Evolutionary conservation across 31 red algal genomes (phyloP), one percentile per base, ranked within the genome.

Genomic region (Odonthalia washingtoniensis): DNA sequence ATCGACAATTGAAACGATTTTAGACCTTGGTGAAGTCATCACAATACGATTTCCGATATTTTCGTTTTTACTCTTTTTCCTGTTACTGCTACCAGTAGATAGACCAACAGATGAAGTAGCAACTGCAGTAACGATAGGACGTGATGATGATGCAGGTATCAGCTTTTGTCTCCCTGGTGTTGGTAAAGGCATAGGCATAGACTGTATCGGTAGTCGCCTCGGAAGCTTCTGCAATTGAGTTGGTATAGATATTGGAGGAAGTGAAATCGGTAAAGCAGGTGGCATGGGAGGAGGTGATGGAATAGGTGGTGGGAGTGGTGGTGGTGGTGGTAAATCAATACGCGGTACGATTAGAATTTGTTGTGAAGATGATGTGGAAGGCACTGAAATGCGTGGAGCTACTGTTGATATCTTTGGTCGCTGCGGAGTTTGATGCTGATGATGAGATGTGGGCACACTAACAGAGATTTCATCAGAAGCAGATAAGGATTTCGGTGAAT

Each of bases 261-360:
- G n/a, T n/a, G n/a, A n/a, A n/a, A n/a, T n/a, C 21, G 81, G 89
- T 3, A 85, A 65, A 2, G 88, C 77, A 5, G 87, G 87, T 24
- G 87, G 87, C 30, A 65, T 34, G 57, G 86, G 67, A 3, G 74
- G 24, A 1, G 77, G 64, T 14, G 86, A 61, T 4, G 68, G 77
- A 30, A 82, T 27, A 26, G 88, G 87, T 9, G 87, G 78, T 3
- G 72, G 88, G 27, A 72, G 88, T 18, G 87, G 46, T 2, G 76
- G 77, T 65, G 34, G 31, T 30, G 12, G 42, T 14, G 14, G 74
- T n/a, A n/a, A n/a, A 61, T 24, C 24, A 17, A 24, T 14, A 61
- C 52, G 52, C 16, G 52, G 52, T 14, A 61, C 52, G 52, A 61
- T 24, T 61, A 14, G 52, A 24, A 24, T 61, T 61, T 14, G 16